phyloP scores from a whole-genome alignment of 495 filamentous ascomycete species.

The Podospora anserina region DNA sequence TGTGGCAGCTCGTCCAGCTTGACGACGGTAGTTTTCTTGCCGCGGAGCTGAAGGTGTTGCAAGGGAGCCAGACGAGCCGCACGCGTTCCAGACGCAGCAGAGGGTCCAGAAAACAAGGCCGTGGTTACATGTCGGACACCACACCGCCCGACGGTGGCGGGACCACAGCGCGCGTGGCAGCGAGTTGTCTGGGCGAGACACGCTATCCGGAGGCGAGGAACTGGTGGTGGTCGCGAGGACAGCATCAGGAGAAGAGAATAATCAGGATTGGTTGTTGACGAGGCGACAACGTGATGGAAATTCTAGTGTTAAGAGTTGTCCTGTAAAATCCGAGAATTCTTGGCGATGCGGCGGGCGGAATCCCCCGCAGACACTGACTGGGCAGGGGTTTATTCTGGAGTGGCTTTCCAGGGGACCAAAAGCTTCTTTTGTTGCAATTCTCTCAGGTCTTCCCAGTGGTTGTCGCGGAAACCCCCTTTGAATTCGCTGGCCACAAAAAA shows the following conservation, averaged over 20 bases:
- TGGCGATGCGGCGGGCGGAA: slow-evolving; percentile 11
- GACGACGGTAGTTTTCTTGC: slow-evolving; percentile 51
- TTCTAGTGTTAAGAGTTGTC: too few relatives aligned
- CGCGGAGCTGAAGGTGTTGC: slow-evolving; percentile 21
- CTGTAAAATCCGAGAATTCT: too few relatives aligned
- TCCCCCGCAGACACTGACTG: slow-evolving; percentile 3
- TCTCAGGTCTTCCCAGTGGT: background rate
- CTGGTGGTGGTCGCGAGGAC: slow-evolving; percentile 24
- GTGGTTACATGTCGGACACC: slow-evolving; percentile 24
- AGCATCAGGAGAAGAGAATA: slow-evolving; percentile 28
- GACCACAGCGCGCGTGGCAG: slow-evolving; percentile 9
- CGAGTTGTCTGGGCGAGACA: slow-evolving; percentile 22
- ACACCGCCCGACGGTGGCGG: slow-evolving; percentile 30
- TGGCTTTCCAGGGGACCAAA: slow-evolving; percentile 3
- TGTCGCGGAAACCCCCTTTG: too few relatives aligned
- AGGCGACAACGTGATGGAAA: slow-evolving; percentile 23
- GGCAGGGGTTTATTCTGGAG: background rate
- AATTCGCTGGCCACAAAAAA: background rate
- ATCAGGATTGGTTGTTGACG: slow-evolving; percentile 6
- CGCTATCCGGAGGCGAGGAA: slow-evolving; percentile 28
- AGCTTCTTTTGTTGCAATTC: background rate
- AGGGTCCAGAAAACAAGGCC: slow-evolving; percentile 1
- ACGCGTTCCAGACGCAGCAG: background rate
- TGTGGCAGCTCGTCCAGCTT: slow-evolving; percentile 66
- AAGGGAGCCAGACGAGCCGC: slow-evolving; percentile 1